Evolutionary conservation across 2,329 filamentous ascomycete genomes (phyloP).

Genomic region (Sclerotinia minor): DNA sequence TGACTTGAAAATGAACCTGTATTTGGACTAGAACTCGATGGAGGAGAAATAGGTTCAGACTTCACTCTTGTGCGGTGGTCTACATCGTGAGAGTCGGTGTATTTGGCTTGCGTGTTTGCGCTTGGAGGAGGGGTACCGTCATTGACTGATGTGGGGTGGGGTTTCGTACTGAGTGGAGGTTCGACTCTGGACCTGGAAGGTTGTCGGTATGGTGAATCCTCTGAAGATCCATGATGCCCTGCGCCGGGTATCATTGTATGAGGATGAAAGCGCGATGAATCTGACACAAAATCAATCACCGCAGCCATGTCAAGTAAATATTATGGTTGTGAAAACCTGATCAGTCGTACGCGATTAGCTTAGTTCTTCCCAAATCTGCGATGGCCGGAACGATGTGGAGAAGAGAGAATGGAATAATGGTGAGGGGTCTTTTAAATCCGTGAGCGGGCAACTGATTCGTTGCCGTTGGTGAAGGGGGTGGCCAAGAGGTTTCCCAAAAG

Average conservation of each 20-base stretch:
- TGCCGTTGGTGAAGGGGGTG: conserved; percentile 5
- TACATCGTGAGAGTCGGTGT: conserved; percentile 23
- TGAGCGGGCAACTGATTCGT: conserved; percentile 16
- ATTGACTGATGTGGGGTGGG: conserved; percentile 30
- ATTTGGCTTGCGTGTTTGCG: conserved; percentile 29
- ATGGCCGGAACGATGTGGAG: conserved; percentile 12
- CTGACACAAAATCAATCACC: conserved; percentile 71
- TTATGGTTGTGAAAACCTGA: conserved; percentile 32
- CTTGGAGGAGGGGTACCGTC: conserved; percentile 35
- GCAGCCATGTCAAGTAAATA: conserved; percentile 55
- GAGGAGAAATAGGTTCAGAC: conserved; percentile 36
- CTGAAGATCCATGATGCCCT: conserved; percentile 47
- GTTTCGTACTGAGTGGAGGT: conserved; percentile 37
- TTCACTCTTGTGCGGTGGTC: conserved; percentile 28
- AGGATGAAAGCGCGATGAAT: conserved; percentile 62
- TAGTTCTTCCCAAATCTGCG: conserved; percentile 19
- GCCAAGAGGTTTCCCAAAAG: conserved; percentile 8
- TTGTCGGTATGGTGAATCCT: conserved; percentile 45
- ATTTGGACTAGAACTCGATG: conserved; percentile 37
- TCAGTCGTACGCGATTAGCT: conserved; percentile 31
- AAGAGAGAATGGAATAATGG: conserved; percentile 19
- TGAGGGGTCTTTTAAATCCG: background rate
- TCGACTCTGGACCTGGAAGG: conserved; percentile 35
- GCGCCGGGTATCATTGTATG: conserved; percentile 61
- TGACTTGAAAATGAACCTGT: conserved; percentile 37